Evolutionary conservation across 805 yeast species (phyloP).

Genomic region (Nakazawaea anatomiae): DNA sequence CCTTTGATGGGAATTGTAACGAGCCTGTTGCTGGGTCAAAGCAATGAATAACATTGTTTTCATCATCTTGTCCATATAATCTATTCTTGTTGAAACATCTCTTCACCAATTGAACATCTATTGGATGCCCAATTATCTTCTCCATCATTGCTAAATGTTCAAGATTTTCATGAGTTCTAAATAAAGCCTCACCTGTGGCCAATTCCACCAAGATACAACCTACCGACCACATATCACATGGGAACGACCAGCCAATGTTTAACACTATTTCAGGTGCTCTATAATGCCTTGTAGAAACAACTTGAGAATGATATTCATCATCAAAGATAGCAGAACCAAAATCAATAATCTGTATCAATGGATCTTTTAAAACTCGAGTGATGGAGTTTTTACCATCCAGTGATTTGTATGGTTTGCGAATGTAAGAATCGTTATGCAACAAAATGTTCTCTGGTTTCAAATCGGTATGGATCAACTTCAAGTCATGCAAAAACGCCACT

Average conservation of each 20-base stretch:
- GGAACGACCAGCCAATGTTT: constrained; percentile 95
- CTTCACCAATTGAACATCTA: constrained; percentile 33
- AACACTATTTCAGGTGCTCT: constrained; percentile 95
- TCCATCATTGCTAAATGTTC: constrained; percentile 97
- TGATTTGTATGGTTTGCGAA: constrained; percentile 29
- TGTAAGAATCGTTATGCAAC: constrained; percentile 47
- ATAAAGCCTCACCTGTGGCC: constrained; percentile 89
- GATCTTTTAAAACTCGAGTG: constrained; percentile 55
- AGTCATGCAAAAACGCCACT: constrained; percentile 84
- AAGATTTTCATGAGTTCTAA: constrained; percentile 89
- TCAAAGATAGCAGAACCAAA: constrained; percentile 95
- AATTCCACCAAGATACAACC: constrained; percentile 92
- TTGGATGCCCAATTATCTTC: constrained; percentile 53
- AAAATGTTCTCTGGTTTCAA: constrained; percentile 93
- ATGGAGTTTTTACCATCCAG: constrained; percentile 25
- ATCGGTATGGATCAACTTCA: constrained; percentile 91
- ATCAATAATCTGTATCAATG: constrained; percentile 85
- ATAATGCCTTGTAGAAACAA: constrained; percentile 93
- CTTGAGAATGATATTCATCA: constrained; percentile 88
- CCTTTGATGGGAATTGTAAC: constrained; percentile 27
- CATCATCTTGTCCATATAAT: constrained; percentile 12
- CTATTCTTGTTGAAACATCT: constrained; percentile 21
- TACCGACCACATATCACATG: constrained; percentile 95
- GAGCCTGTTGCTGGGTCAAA: constrained; percentile 24
- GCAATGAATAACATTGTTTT: constrained; percentile 17